phyloP scores from a whole-genome alignment of 2,329 filamentous ascomycete species.

The Fusarium setosum region DNA sequence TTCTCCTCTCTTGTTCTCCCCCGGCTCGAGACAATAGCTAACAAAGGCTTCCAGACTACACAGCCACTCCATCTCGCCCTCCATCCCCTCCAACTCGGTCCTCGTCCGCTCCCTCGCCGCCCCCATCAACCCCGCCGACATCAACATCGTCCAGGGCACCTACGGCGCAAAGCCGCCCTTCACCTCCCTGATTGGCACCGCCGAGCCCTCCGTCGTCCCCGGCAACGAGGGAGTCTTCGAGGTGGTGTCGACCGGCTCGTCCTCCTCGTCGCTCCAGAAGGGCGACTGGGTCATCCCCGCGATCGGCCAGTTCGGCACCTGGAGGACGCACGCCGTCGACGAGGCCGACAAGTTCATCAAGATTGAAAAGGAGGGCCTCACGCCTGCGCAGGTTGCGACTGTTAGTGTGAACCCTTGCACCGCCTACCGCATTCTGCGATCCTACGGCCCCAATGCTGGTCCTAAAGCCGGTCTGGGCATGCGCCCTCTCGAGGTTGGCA shows the following conservation, averaged over 20 bases:
- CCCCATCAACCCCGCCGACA: constrained; percentile 96
- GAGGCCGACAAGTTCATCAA: constrained; percentile 68
- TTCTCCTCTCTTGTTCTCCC: background rate
- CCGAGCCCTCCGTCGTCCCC: constrained; percentile 79
- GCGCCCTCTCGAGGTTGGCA: constrained; percentile 56
- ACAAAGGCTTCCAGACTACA: constrained; percentile 64
- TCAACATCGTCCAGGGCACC: constrained; percentile 97
- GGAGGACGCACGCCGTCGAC: constrained; percentile 90
- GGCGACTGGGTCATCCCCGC: constrained; percentile 97
- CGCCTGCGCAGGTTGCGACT: constrained; percentile 83
- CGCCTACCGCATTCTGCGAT: constrained; percentile 91
- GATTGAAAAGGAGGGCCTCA: constrained; percentile 78
- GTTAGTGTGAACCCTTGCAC: constrained; percentile 94
- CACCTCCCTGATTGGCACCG: constrained; percentile 79
- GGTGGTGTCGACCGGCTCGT: constrained; percentile 76
- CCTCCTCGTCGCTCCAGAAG: constrained; percentile 64
- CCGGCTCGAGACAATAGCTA: background rate
- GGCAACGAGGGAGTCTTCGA: constrained; percentile 97
- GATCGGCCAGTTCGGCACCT: constrained; percentile 86
- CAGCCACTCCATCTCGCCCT: constrained; percentile 80
- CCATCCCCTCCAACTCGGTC: constrained; percentile 71
- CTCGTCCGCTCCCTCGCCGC: constrained; percentile 90
- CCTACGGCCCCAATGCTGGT: constrained; percentile 70
- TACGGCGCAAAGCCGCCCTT: constrained; percentile 90
- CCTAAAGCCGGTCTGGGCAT: constrained; percentile 59